Percentiles rank a stretch among this genome's conserved stretches.
Evolutionary conservation across 2,329 filamentous ascomycete species (phyloP).

Genomic region (Bipolaris sorokiniana): DNA sequence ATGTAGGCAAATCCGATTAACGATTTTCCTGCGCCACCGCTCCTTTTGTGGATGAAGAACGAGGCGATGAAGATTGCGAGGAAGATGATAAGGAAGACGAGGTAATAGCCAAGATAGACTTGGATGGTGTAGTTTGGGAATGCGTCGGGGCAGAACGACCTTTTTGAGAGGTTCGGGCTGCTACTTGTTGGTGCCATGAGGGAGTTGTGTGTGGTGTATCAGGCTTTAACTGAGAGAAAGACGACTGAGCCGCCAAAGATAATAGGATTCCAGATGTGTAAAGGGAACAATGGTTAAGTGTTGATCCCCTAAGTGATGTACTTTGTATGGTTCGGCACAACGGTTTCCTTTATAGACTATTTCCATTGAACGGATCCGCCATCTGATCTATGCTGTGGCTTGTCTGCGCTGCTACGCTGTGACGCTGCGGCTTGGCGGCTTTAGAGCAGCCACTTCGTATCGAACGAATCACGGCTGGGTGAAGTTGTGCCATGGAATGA

Average conservation of each 20-base stretch:
- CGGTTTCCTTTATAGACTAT: too few species aligned
- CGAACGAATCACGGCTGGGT: neutral
- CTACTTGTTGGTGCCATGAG: slow-evolving; percentile 35
- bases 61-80: slow-evolving; percentile 24
- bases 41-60: slow-evolving; percentile 27
- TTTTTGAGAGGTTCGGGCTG: slow-evolving; percentile 9
- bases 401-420: neutral
- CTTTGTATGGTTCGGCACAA: too few species aligned
- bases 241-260: neutral
- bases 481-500: neutral
- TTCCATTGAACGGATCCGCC: too few species aligned
- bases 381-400: slow-evolving; percentile 3
- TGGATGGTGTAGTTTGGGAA: slow-evolving; percentile 15
- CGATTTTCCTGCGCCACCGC: slow-evolving; percentile 24
- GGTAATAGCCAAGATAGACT: slow-evolving; percentile 24
- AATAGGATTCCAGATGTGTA: neutral
- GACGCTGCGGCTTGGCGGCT: neutral
- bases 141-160: slow-evolving; percentile 20
- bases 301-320: too few species aligned
- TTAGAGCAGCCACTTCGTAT: neutral
- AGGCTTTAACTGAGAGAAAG: neutral
- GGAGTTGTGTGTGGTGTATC: neutral
- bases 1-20: slow-evolving; percentile 30
- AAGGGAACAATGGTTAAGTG: too few species aligned
- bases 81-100: slow-evolving; percentile 27